Conservation (phyloP, 176 grass and related monocot species). For the Oryza glaberrima region DNA sequence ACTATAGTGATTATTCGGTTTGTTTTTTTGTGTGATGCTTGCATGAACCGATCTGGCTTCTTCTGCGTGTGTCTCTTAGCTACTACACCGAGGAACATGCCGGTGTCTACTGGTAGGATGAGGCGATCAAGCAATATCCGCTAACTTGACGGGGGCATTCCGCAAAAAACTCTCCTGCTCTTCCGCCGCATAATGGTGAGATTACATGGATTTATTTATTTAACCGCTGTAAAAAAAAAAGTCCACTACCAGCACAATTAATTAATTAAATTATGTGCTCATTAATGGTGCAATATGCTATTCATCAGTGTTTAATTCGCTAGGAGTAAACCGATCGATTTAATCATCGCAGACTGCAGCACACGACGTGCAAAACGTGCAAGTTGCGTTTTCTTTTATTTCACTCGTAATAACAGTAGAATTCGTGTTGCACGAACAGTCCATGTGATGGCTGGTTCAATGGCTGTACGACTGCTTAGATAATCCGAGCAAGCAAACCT, state of each 20-base stretch:
- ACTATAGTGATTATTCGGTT: neutral
- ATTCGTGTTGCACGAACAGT: neutral
- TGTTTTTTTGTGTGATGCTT: neutral
- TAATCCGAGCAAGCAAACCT: neutral
- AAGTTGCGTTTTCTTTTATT: neutral
- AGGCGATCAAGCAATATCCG: neutral
- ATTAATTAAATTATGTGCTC: neutral
- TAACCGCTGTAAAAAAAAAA: slow-evolving; percentile 7
- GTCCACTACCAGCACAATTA: neutral
- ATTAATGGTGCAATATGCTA: neutral
- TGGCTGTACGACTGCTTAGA: neutral
- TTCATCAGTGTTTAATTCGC: too few relatives aligned
- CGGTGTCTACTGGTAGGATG: neutral
- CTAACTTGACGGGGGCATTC: neutral
- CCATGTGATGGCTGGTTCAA: slow-evolving; percentile 21
- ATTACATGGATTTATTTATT: slow-evolving; percentile 13
- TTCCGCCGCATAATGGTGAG: neutral
- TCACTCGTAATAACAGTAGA: neutral
- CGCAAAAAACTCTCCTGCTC: neutral
- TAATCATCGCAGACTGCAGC: neutral
- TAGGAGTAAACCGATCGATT: neutral
- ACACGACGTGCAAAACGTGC: slow-evolving; percentile 3
- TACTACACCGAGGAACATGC: slow-evolving; percentile 11
- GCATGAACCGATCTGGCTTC: slow-evolving; percentile 28
- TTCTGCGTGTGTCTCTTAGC: slow-evolving; percentile 25